Conservation (phyloP, 2,329 filamentous ascomycete genomes). For the Aspergillus sergii region DNA sequence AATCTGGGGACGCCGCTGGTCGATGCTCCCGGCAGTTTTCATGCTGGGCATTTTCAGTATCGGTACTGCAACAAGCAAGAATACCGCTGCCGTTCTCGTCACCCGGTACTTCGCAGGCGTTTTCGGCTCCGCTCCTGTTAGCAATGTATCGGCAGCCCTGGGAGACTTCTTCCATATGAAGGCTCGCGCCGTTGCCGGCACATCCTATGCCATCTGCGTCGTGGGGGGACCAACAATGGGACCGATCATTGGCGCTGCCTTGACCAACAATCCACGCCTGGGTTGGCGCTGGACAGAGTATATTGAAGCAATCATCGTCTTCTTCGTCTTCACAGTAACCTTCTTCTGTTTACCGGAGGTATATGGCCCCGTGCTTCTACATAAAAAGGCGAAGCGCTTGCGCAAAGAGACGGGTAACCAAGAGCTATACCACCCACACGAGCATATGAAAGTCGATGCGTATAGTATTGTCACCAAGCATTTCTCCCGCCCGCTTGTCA, state of each 20-base stretch:
- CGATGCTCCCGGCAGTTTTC: slow-evolving; percentile 48
- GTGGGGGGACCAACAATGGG: slow-evolving; percentile 45
- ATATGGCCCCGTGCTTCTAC: slow-evolving; percentile 44
- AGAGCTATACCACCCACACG: slow-evolving; percentile 50
- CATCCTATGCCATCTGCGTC: slow-evolving; percentile 45
- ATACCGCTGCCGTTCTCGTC: slow-evolving; percentile 40
- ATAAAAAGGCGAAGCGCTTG: slow-evolving; percentile 40
- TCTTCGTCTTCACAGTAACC: slow-evolving; percentile 25
- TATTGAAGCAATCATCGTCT: slow-evolving; percentile 45
- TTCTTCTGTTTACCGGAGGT: slow-evolving; percentile 42
- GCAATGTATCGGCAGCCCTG: slow-evolving; percentile 47
- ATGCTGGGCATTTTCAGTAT: slow-evolving; percentile 51
- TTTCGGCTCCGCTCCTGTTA: slow-evolving; percentile 48
- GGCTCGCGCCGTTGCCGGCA: slow-evolving; percentile 42
- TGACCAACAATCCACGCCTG: slow-evolving; percentile 32
- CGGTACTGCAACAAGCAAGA: slow-evolving; percentile 45
- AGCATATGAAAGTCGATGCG: slow-evolving; percentile 44
- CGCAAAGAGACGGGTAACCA: slow-evolving; percentile 45
- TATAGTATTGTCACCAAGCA: slow-evolving; percentile 48
- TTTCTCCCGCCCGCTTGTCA: slow-evolving; percentile 44
- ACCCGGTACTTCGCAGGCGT: slow-evolving; percentile 50
- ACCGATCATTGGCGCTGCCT: slow-evolving; percentile 46
- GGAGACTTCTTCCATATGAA: slow-evolving; percentile 47
- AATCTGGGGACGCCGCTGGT: slow-evolving; percentile 48
- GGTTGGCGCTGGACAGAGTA: slow-evolving; percentile 41